Evolutionary conservation across 1,139 yeast species (phyloP).

Genomic region (Kurtzmaniella quercitrusa): DNA sequence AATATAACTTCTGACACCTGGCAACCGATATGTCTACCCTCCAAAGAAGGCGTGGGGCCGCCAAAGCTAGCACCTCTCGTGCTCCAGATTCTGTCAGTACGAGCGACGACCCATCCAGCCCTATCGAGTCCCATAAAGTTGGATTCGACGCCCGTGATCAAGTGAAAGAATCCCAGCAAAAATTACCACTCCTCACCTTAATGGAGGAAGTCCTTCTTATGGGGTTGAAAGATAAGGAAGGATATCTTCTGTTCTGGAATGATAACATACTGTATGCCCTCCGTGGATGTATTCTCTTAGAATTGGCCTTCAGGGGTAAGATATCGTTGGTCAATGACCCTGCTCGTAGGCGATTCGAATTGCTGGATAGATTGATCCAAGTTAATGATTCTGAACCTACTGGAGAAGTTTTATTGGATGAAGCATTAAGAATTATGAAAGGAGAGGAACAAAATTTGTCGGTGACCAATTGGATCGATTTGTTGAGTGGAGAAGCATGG

Average conservation of each 20-base stretch:
- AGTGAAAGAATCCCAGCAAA: slow-evolving; percentile 41
- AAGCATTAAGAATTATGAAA: slow-evolving; percentile 86
- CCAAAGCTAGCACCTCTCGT: slow-evolving; percentile 17
- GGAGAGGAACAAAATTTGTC: slow-evolving; percentile 75
- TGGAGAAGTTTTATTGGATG: slow-evolving; percentile 93
- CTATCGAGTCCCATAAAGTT: slow-evolving; percentile 49
- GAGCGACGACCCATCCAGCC: slow-evolving; percentile 8
- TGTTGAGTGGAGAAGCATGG: slow-evolving; percentile 96
- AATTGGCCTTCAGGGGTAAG: slow-evolving; percentile 85
- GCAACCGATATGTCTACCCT: slow-evolving; percentile 26
- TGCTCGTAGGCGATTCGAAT: slow-evolving; percentile 83
- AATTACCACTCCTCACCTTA: slow-evolving; percentile 71
- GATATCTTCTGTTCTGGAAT: slow-evolving; percentile 95
- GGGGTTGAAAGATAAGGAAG: slow-evolving; percentile 94
- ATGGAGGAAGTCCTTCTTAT: slow-evolving; percentile 94
- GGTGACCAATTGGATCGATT: slow-evolving; percentile 90
- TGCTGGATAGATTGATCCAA: slow-evolving; percentile 82
- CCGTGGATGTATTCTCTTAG: slow-evolving; percentile 90
- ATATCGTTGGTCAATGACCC: slow-evolving; percentile 90
- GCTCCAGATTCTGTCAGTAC: slow-evolving; percentile 2
- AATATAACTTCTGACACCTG: background rate
- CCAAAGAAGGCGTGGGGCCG: slow-evolving; percentile 48
- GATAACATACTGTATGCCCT: slow-evolving; percentile 95
- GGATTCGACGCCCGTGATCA: slow-evolving; percentile 82
- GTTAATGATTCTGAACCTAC: slow-evolving; percentile 83